phyloP scores from a whole-genome alignment of 306 rosid genomes.

The Prunus mira region DNA sequence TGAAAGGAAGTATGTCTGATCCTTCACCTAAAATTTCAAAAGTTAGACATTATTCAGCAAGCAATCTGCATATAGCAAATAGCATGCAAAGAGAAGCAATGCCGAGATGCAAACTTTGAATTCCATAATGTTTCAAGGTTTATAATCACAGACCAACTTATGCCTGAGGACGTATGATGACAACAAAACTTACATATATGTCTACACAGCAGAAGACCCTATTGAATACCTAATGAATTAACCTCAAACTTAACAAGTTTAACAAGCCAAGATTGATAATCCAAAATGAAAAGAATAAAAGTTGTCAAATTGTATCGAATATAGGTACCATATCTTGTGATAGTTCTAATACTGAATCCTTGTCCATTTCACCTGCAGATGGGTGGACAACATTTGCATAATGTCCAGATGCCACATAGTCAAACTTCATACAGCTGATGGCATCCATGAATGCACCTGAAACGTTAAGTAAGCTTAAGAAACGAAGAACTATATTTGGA shows the following conservation, averaged over 20 bases:
- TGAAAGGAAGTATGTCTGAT: constrained; percentile 93
- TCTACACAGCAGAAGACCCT: background rate
- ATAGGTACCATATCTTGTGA: constrained; percentile 77
- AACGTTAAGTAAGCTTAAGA: background rate
- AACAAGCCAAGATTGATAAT: constrained; percentile 17
- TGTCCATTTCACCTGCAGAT: constrained; percentile 34
- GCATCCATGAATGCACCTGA: constrained; percentile 98
- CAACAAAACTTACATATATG: background rate
- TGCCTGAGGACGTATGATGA: background rate
- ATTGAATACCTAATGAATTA: constrained; percentile 7
- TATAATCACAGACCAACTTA: background rate
- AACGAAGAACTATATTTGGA: background rate
- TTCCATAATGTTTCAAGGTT: background rate
- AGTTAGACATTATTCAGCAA: constrained; percentile 16
- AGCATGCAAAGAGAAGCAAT: background rate
- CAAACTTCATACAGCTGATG: constrained; percentile 64
- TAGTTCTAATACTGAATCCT: constrained; percentile 56
- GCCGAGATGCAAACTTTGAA: background rate
- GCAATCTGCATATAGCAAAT: constrained; percentile 1
- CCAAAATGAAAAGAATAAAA: constrained; percentile 11
- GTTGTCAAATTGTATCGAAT: background rate
- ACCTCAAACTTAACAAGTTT: constrained; percentile 10
- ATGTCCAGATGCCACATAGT: constrained; percentile 93
- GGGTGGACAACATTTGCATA: constrained; percentile 84
- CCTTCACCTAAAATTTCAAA: constrained; percentile 67